Evolutionary conservation across 2,329 filamentous ascomycete genomes (phyloP), one percentile per base, ranked within the genome.

Genomic region (Diaporthe aspalathi): DNA sequence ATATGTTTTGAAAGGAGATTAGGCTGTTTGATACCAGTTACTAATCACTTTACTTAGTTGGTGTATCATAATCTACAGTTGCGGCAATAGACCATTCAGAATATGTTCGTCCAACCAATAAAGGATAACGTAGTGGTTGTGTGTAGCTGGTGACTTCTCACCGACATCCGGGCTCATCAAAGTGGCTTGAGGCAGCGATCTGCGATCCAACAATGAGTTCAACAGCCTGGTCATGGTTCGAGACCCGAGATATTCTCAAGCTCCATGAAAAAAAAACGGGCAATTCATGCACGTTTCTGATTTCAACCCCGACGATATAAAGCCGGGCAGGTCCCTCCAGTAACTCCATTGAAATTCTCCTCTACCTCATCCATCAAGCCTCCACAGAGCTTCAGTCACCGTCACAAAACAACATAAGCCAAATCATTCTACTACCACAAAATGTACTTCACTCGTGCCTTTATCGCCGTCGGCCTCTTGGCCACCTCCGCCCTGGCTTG

Each of bases 391-490:
- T 8, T 22, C 17, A 32, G n/a, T 22, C 14, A n/a, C n/a, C n/a
- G n/a, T n/a, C 29, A 20, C 12, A 32, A 32, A 22, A 1, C 12
- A 50, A 6, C 3, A 9, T 5, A 5, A 16, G 14, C 4, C 24
- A 9, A 22, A 7, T 1, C 7, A 3, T 11, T n/a, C n/a, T 40
- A 16, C 4, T 12, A 24, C 27, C 11, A 38, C 52, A 70, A 70
- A 22, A 70, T 70, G 68, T 66, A 70, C 27, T 56, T 70, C 56
- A 27, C 56, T 53, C 68, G 57, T 38, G 38, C 32, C 29, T 57
- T 70, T 57, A 3, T 66, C 57, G 50, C 57, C 9, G 50, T 47
- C 49, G 68, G 68, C 49, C 45, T 70, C 14, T 22, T 70, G 32
- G 56, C 68, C 38, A 53, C 68, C 24, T 43, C 68, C 27, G 17